These are phyloP conservation scores for Powellomyces hirtus DNA, from an alignment of 192 early-diverging fungal species.

Conservation along the genomic window DNA sequence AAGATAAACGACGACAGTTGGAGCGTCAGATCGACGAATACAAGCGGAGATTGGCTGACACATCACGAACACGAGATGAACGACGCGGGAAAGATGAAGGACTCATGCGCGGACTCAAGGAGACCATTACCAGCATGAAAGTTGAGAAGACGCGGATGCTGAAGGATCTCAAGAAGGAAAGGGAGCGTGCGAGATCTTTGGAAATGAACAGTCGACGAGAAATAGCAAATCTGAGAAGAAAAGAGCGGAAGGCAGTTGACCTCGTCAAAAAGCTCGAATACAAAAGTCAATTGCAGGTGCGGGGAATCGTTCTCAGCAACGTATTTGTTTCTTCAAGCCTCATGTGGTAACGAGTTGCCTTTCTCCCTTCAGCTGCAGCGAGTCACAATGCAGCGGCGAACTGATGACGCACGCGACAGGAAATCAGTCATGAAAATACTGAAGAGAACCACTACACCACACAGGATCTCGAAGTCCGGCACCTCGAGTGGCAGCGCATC, in stretches of 20 bases:
- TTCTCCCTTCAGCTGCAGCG: neutral
- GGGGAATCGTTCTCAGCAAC: too few relatives aligned
- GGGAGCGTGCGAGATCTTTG: conserved; percentile 59
- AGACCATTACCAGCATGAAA: conserved; percentile 60
- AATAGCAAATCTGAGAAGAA: conserved; percentile 35
- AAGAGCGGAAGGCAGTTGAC: conserved; percentile 41
- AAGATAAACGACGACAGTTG: conserved; percentile 42
- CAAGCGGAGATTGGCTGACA: conserved; percentile 40
- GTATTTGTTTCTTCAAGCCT: too few relatives aligned
- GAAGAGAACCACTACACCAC: conserved; percentile 31
- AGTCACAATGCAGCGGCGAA: conserved; percentile 2
- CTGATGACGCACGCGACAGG: neutral
- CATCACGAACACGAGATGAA: conserved; percentile 10
- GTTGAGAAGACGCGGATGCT: conserved; percentile 74
- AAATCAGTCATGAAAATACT: conserved; percentile 30
- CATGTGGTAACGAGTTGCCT: neutral
- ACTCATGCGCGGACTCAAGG: conserved; percentile 58
- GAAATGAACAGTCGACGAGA: conserved; percentile 57
- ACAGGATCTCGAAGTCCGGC: conserved; percentile 16
- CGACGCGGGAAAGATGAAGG: conserved; percentile 46
- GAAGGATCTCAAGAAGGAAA: conserved; percentile 70
- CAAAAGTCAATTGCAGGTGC: conserved; percentile 33
- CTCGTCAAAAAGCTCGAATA: conserved; percentile 39
- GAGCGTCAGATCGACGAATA: conserved; percentile 45
- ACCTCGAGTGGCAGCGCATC: conserved; percentile 14